Base-by-base conservation (phyloP, 2,329 filamentous ascomycete genomes). In the Colletotrichum cordylinicola region DNA sequence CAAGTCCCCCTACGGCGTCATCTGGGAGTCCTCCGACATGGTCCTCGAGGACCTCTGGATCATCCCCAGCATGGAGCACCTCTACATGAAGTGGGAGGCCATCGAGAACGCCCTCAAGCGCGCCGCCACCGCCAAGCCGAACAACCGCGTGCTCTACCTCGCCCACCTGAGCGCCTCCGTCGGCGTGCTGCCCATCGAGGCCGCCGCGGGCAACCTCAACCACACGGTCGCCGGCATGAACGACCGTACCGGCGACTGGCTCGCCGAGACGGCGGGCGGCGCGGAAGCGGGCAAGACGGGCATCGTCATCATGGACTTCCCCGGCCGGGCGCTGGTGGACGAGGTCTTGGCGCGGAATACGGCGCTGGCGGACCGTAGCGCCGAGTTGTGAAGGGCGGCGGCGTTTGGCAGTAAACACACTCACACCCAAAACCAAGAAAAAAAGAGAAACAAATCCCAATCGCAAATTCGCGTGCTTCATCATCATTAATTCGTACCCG, bases 301-400 rank as follows among this genome's bases (percentile, higher is more conserved):
- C 13, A 81, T 90, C 10, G 82, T 90, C 43, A 89, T 90, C 77
- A 82, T 87, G 3, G 88, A 90, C 74, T 90, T 90, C 64, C 87
- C 87, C 0, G 88, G 88, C 4, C 81, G 80, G 77, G 82, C 81
- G 62, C 81, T 87, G 35, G 83, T 90, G 48, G 82, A 87, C 33
- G 83, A 82, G 27, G 83, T 90, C 12, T 74, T 90, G 68, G 80
- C 77, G 43, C 85, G 86, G 80, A 89, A 89, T 76, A 78, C 78
- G 27, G 80, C 80, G 68, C 67, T 84, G 75, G 70, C 52, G 73
- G 56, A 70, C 18, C 61, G 58, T 18, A 70, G 58, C 52, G 48
- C 31, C 16, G 75, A 76, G 24, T n/a, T 77, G 37, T 76, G 60
- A 74, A 29, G 21, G 5, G 16, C 35, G 29, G 29, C 16, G 13